Evolutionary conservation across 805 yeast species (phyloP).

Genomic region (Wickerhamiella slavikovae): DNA sequence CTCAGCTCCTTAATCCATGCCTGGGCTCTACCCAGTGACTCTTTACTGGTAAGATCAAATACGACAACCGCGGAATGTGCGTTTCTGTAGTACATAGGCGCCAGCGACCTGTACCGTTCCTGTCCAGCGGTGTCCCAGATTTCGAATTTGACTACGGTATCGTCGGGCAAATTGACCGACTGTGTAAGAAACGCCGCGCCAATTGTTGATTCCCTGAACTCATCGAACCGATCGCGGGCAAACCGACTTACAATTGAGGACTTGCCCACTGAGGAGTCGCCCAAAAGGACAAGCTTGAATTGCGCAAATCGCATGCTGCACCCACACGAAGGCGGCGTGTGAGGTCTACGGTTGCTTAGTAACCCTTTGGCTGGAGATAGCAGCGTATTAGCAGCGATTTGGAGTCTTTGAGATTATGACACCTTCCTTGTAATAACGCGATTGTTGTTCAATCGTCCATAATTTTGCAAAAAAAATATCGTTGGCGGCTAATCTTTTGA

Average conservation of each 20-base stretch:
- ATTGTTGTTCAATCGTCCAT: no score
- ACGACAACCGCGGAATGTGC: conserved; percentile 75
- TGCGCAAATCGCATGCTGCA: conserved; percentile 23
- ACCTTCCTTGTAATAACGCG: no score
- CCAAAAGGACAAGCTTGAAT: conserved; percentile 53
- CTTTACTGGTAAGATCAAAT: conserved; percentile 49
- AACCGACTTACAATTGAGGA: conserved; percentile 67
- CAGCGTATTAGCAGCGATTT: no score
- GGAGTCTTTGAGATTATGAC: no score
- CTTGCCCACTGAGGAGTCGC: conserved; percentile 70
- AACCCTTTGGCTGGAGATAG: no score
- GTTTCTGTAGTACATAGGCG: conserved; percentile 69
- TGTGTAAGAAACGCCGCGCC: conserved; percentile 98
- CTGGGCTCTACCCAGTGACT: conserved; percentile 60
- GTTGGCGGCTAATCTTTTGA: no score
- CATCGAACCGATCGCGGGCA: conserved; percentile 48
- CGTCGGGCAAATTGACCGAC: conserved; percentile 28
- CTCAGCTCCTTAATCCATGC: conserved; percentile 85
- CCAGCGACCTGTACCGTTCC: conserved; percentile 61
- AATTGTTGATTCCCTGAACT: conserved; percentile 70
- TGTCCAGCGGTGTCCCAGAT: conserved; percentile 94
- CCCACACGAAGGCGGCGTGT: no score
- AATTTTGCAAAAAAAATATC: no score
- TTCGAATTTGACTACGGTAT: conserved; percentile 27
- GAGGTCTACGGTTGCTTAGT: no score